Percentiles rank a stretch among this genome's conserved stretches.
phyloP scores from a whole-genome alignment of 2,329 filamentous ascomycete genomes.

The Fusarium sp. region DNA sequence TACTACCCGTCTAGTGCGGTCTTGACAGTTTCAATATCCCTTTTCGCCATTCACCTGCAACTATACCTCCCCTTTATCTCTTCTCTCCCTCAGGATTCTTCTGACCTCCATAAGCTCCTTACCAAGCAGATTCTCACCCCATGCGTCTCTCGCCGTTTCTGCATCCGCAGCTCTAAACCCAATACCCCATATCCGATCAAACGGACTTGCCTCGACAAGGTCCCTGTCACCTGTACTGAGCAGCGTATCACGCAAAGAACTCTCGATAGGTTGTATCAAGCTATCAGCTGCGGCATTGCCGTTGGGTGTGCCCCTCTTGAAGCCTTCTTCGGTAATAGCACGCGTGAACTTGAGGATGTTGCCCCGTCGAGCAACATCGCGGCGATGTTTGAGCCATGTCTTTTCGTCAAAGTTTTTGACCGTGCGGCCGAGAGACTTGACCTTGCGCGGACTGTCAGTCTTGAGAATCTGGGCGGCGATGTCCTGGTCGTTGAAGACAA shows the following conservation, averaged over 20 bases:
- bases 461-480: conserved; percentile 63
- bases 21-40: neutral
- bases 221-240: conserved; percentile 70
- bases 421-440: conserved; percentile 67
- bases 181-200: conserved; percentile 75
- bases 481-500: conserved; percentile 61
- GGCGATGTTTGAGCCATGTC: conserved; percentile 65
- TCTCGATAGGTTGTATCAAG: conserved; percentile 49
- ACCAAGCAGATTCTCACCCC: conserved; percentile 76
- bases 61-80: conserved; percentile 23
- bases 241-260: conserved; percentile 61
- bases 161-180: conserved; percentile 69
- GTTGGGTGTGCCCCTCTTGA: conserved; percentile 42
- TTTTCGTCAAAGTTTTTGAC: conserved; percentile 65
- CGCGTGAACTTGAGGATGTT: conserved; percentile 71
- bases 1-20: neutral
- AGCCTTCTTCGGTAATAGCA: conserved; percentile 52
- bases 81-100: conserved; percentile 61
- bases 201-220: conserved; percentile 72
- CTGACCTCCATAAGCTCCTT: conserved; percentile 72
- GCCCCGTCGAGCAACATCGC: conserved; percentile 68
- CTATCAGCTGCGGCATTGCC: conserved; percentile 30
- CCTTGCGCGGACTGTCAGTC: conserved; percentile 60
- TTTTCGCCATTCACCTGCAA: neutral
- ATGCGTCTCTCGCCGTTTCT: conserved; percentile 59